These are phyloP conservation scores for Pestalotiopsis sp. DNA, from an alignment of 2,329 filamentous ascomycete genomes.

Conservation along the genomic window DNA sequence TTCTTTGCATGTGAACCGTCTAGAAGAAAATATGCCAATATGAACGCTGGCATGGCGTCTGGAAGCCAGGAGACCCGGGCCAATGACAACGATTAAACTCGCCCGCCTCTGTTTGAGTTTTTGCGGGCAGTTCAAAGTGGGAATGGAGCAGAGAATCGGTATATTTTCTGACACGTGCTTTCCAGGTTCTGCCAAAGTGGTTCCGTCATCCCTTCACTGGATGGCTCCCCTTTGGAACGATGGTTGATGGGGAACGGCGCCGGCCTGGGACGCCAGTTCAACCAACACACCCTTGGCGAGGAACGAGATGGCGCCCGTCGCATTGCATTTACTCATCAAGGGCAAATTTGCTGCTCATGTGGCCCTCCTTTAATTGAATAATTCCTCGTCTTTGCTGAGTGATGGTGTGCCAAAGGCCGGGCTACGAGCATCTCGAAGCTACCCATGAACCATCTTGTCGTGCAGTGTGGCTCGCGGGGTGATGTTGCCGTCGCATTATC, in stretches of 20 bases:
- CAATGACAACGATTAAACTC: not conserved
- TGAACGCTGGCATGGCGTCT: not conserved
- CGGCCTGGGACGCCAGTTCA: not conserved
- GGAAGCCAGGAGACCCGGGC: not conserved
- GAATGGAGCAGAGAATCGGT: not conserved
- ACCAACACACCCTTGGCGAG: not conserved
- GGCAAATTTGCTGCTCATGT: constrained; percentile 3
- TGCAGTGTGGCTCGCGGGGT: not conserved
- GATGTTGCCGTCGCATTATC: not conserved
- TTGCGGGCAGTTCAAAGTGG: not conserved
- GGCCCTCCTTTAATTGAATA: constrained; percentile 2
- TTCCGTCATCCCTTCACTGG: not conserved
- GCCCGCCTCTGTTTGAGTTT: constrained; percentile 6
- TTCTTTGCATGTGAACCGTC: constrained; percentile 8
- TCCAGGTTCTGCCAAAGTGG: constrained; percentile 1
- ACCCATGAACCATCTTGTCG: not conserved
- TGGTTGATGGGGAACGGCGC: not conserved
- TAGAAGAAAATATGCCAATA: not conserved
- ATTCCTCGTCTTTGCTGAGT: not conserved
- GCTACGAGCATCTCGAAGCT: not conserved
- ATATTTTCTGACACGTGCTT: constrained; percentile 7
- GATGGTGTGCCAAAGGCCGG: not conserved
- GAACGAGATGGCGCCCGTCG: not conserved
- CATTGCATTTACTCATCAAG: constrained; percentile 2
- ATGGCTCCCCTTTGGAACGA: not conserved